Percentiles rank a stretch among this genome's conserved stretches.
Conservation (phyloP, 768 basidiomycete genomes). For the Auricularia auricula-judae region DNA sequence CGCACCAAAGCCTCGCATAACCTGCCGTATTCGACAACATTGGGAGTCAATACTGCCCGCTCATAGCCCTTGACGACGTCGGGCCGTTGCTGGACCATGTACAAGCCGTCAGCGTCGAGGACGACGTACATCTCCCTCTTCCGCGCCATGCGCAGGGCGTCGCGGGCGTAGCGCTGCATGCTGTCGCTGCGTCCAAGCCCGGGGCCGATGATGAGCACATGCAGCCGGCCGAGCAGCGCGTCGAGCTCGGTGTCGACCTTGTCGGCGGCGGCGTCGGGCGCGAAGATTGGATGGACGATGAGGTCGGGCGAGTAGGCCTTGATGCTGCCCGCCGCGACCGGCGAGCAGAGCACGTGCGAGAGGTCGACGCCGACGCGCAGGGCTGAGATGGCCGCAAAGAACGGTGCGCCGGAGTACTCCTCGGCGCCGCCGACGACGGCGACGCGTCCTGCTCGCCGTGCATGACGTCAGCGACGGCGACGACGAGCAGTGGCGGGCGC, state of each 20-base stretch:
- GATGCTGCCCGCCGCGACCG: conserved; percentile 83
- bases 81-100: conserved; percentile 66
- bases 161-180: conserved; percentile 76
- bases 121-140: conserved; percentile 78
- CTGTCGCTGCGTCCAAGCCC: conserved; percentile 85
- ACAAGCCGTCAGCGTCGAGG: conserved; percentile 89
- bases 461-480: neutral
- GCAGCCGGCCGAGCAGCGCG: conserved; percentile 71
- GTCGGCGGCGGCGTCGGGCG: conserved; percentile 26
- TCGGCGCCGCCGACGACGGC: conserved; percentile 89
- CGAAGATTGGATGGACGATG: conserved; percentile 91
- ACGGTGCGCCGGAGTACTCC: conserved; percentile 94
- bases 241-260: conserved; percentile 42
- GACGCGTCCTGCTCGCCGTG: conserved; percentile 51
- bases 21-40: conserved; percentile 85
- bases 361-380: conserved; percentile 85
- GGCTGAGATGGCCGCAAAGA: conserved; percentile 87
- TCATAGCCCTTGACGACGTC: conserved; percentile 73
- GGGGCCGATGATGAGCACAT: conserved; percentile 88
- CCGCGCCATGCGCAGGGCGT: conserved; percentile 65
- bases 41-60: conserved; percentile 84
- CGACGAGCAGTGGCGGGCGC: conserved; percentile 12
- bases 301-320: conserved; percentile 96
- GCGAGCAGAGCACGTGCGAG: conserved; percentile 95
- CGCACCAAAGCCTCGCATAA: conserved; percentile 62